Conservation (phyloP, 2,329 filamentous ascomycete species). For the Nemania sp. region DNA sequence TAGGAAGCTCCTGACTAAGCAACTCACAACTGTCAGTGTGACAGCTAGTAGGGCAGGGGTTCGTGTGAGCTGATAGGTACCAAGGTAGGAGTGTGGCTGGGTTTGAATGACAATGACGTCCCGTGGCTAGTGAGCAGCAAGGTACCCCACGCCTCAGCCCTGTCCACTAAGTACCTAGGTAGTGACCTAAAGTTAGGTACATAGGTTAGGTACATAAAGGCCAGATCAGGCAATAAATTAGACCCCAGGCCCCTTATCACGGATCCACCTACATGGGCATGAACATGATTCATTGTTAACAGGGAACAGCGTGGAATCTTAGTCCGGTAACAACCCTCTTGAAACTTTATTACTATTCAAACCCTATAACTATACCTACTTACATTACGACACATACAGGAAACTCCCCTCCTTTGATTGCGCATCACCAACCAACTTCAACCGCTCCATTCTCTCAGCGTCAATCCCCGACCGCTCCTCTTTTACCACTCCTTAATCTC, state of each 20-base stretch:
- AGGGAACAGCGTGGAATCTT: constrained; percentile 17
- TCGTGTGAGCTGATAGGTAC: background rate
- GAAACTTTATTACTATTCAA: constrained; percentile 3
- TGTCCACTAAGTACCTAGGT: constrained; percentile 5
- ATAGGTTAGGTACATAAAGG: background rate
- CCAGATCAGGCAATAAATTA: constrained; percentile 13
- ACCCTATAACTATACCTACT: no score
- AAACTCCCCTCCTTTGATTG: constrained; percentile 20
- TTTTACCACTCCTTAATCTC: no score
- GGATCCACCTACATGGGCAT: constrained; percentile 18
- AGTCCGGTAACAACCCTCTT: background rate
- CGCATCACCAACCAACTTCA: constrained; percentile 9
- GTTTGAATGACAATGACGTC: constrained; percentile 7
- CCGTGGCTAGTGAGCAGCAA: constrained; percentile 28
- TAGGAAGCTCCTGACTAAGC: background rate
- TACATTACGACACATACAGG: background rate
- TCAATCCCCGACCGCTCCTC: background rate
- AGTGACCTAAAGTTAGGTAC: constrained; percentile 1
- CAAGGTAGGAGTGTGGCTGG: no score
- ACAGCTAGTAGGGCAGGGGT: background rate
- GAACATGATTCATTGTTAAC: constrained; percentile 23
- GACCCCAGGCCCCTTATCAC: constrained; percentile 10
- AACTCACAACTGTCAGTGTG: background rate
- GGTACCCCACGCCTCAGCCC: constrained; percentile 2
- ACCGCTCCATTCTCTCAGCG: background rate